These are phyloP conservation scores for Pythium rishiriense DNA, from an alignment of 352 stramenopile genomes.

Conservation along the genomic window DNA sequence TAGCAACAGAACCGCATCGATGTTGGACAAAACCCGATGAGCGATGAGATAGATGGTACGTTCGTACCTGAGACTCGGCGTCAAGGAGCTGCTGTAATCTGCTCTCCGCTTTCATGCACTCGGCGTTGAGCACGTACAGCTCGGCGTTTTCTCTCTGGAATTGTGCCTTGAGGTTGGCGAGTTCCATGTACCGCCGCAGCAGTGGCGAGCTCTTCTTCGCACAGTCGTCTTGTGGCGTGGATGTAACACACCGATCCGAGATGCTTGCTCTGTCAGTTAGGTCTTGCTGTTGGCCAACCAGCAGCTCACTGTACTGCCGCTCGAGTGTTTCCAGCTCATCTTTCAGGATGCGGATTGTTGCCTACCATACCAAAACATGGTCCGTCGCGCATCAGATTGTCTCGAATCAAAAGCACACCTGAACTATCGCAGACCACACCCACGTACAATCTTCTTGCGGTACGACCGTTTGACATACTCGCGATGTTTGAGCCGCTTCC, in stretches of 20 bases:
- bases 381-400: neutral
- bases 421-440: neutral
- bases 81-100: conserved; percentile 62
- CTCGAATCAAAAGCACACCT: neutral
- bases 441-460: conserved; percentile 66
- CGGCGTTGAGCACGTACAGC: conserved; percentile 35
- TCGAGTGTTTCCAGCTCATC: conserved; percentile 45
- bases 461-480: conserved; percentile 75
- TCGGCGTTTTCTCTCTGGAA: conserved; percentile 56
- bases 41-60: neutral
- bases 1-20: neutral
- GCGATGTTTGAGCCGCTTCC: conserved; percentile 62
- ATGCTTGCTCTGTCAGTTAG: neutral
- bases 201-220: conserved; percentile 12
- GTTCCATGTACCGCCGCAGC: conserved; percentile 48
- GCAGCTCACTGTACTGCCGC: conserved; percentile 42
- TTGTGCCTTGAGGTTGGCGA: conserved; percentile 44
- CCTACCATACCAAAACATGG: conserved; percentile 25
- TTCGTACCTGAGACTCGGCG: conserved; percentile 31
- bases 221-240: neutral
- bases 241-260: too few relatives aligned
- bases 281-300: conserved; percentile 14
- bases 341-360: conserved; percentile 49
- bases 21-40: neutral
- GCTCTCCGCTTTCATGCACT: conserved; percentile 51